Conservation (phyloP, 495 filamentous ascomycete species). For the Bombardia bombarda region DNA sequence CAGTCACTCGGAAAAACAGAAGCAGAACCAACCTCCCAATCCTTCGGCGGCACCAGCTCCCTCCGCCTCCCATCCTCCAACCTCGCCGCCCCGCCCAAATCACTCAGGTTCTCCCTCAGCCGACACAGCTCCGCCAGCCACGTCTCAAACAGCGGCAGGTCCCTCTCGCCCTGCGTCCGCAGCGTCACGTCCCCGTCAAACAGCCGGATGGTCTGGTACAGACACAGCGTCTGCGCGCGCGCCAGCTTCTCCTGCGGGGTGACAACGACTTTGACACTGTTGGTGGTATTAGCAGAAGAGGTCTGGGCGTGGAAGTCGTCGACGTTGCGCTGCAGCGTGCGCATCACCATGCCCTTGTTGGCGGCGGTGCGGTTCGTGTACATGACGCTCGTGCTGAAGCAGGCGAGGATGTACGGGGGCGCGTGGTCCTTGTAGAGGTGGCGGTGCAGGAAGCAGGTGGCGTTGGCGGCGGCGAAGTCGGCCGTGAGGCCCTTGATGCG, state of each 20-base stretch:
- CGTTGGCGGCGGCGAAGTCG: conserved; percentile 17
- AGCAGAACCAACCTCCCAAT: conserved; percentile 17
- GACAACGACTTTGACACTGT: not conserved
- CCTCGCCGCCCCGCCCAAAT: conserved; percentile 1
- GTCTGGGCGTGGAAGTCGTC: conserved; percentile 17
- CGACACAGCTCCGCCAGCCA: conserved; percentile 26
- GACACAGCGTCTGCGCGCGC: conserved; percentile 24
- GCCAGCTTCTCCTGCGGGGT: conserved; percentile 26
- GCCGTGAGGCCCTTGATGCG: conserved; percentile 17
- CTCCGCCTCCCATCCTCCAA: not conserved
- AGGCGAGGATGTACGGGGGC: conserved; percentile 22
- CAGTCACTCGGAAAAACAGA: too few relatives aligned
- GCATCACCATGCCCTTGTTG: conserved; percentile 22
- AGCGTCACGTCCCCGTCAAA: conserved; percentile 30
- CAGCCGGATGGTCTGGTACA: conserved; percentile 29
- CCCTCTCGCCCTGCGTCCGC: conserved; percentile 23
- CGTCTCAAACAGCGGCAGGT: conserved; percentile 20
- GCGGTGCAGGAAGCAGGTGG: conserved; percentile 27
- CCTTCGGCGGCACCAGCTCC: conserved; percentile 3
- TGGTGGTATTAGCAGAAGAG: too few relatives aligned
- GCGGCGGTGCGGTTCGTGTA: conserved; percentile 23
- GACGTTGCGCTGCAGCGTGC: conserved; percentile 17
- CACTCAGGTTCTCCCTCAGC: conserved; percentile 23
- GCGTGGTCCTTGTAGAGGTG: conserved; percentile 22
- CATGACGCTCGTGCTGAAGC: conserved; percentile 22